Evolutionary conservation across 768 basidiomycete genomes (phyloP).

Genomic region (Tylopilus sp.): DNA sequence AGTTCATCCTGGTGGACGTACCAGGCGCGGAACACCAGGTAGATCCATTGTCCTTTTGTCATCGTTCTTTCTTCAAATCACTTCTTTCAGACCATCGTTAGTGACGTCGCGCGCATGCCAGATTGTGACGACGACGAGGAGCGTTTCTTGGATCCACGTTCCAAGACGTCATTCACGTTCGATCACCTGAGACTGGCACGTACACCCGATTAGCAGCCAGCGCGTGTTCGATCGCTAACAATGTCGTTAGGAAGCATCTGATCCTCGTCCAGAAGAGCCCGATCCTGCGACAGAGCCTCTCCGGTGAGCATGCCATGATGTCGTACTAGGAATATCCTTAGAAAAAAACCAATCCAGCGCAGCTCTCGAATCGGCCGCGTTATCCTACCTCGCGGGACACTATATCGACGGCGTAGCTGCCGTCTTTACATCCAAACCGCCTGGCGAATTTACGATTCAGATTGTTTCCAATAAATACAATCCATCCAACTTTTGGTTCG

Average conservation of each 20-base stretch:
- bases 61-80: background rate
- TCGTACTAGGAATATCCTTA: background rate
- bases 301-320: constrained; percentile 47
- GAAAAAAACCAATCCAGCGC: constrained; percentile 44
- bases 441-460: constrained; percentile 61
- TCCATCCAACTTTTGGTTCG: constrained; percentile 85
- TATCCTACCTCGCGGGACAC: constrained; percentile 75
- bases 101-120: constrained; percentile 58
- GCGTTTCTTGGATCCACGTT: constrained; percentile 81
- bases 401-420: constrained; percentile 76
- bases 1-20: constrained; percentile 87
- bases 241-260: constrained; percentile 66
- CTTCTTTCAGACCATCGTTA: constrained; percentile 71
- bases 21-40: constrained; percentile 76
- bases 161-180: constrained; percentile 73
- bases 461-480: constrained; percentile 97
- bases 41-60: background rate
- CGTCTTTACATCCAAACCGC: constrained; percentile 56
- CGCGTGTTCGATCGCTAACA: background rate
- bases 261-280: constrained; percentile 60
- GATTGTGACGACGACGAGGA: constrained; percentile 44
- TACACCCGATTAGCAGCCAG: constrained; percentile 13
- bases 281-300: constrained; percentile 68
- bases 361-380: constrained; percentile 64
- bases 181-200: constrained; percentile 83